Conservation (phyloP, 208 protist genomes). For the Leishmania amazonensis region DNA sequence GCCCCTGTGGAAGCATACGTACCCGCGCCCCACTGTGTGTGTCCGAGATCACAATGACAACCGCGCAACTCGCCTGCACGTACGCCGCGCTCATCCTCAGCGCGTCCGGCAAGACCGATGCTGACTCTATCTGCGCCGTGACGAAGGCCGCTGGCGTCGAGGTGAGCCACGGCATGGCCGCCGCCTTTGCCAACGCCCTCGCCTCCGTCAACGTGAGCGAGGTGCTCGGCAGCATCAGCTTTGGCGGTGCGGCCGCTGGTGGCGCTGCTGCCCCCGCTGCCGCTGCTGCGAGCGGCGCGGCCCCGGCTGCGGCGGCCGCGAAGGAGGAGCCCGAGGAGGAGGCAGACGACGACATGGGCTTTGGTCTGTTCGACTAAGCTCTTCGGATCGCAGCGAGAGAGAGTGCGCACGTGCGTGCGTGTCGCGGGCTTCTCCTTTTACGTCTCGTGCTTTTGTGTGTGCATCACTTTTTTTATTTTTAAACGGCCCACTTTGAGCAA, state of each 20-base stretch:
- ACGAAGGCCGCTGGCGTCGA: slow-evolving; percentile 79
- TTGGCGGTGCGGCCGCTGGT: slow-evolving; percentile 55
- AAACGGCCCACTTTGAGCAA: background rate
- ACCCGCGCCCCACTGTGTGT: background rate
- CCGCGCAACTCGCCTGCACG: slow-evolving; percentile 92
- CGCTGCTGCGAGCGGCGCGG: slow-evolving; percentile 14
- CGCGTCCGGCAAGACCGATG: slow-evolving; percentile 89
- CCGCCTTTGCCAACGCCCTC: slow-evolving; percentile 67
- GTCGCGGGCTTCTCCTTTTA: background rate
- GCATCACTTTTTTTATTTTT: background rate
- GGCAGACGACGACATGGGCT: slow-evolving; percentile 88
- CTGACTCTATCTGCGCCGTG: slow-evolving; percentile 54
- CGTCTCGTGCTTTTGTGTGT: background rate
- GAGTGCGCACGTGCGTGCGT: background rate
- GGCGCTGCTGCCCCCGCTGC: slow-evolving; percentile 37
- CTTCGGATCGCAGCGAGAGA: background rate
- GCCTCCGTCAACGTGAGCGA: slow-evolving; percentile 54
- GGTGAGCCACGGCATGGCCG: slow-evolving; percentile 77
- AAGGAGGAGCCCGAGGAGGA: slow-evolving; percentile 77
- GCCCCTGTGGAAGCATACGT: background rate
- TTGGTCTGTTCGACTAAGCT: slow-evolving; percentile 90
- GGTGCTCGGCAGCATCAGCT: slow-evolving; percentile 76
- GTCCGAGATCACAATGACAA: slow-evolving; percentile 18
- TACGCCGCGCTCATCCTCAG: slow-evolving; percentile 95
- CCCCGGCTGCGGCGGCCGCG: slow-evolving; percentile 55